A percentile compares a stretch with the other conserved stretches of the same genome.
Evolutionary conservation across 495 filamentous ascomycete species (phyloP).

Genomic region (Neurospora intermedia): DNA sequence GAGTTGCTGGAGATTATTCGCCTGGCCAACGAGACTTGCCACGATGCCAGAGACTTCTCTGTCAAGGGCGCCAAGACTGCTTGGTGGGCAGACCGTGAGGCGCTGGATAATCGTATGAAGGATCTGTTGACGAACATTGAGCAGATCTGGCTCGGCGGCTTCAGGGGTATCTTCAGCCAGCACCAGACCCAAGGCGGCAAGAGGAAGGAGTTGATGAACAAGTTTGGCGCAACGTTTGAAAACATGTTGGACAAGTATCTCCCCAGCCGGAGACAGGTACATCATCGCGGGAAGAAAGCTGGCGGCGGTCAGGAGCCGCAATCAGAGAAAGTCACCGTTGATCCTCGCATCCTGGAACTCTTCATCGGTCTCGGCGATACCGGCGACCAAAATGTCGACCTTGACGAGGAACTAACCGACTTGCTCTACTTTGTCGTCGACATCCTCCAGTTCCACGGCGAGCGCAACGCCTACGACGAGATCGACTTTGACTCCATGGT

Average conservation of each 20-base stretch:
- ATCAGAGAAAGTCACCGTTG: conserved; percentile 45
- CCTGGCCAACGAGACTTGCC: conserved; percentile 68
- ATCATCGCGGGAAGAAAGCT: conserved; percentile 33
- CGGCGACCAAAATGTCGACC: conserved; percentile 43
- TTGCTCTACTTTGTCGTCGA: conserved; percentile 93
- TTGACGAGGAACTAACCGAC: conserved; percentile 79
- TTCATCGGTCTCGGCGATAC: conserved; percentile 74
- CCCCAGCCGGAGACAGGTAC: conserved; percentile 61
- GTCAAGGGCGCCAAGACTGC: conserved; percentile 54
- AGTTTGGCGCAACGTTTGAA: conserved; percentile 68
- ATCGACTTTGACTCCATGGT: conserved; percentile 90
- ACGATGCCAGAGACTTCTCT: conserved; percentile 37
- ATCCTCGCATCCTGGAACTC: conserved; percentile 69
- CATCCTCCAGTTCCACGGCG: conserved; percentile 91
- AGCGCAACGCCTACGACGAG: conserved; percentile 94
- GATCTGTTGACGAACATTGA: conserved; percentile 79
- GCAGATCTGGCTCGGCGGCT: conserved; percentile 88
- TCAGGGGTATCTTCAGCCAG: conserved; percentile 80
- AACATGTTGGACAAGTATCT: conserved; percentile 77
- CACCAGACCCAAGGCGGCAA: conserved; percentile 28
- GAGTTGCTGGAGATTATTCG: conserved; percentile 78
- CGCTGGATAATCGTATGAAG: conserved; percentile 63
- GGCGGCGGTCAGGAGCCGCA: conserved; percentile 13
- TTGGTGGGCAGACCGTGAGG: conserved; percentile 84
- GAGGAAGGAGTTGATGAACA: conserved; percentile 49